Base-by-base conservation (phyloP, 148 eudicot species). In the Silene latifolia region DNA sequence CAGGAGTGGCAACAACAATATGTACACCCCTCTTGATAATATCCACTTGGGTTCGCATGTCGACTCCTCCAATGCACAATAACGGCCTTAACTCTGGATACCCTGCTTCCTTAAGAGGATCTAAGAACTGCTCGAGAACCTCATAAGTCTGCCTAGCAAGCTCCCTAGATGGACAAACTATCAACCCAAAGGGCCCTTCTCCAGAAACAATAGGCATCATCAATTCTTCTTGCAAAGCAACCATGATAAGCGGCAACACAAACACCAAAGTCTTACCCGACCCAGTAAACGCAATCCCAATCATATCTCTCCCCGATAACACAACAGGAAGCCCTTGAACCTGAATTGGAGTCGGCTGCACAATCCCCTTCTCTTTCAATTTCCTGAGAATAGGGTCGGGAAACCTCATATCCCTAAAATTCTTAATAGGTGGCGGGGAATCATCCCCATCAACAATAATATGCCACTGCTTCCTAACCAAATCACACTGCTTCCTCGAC, bases 1-100 rank as follows among this genome's bases (percentile, higher is more conserved):
- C 98, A n/a, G 98, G 98, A 77, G 98, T 93, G 69, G 98, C 98
- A 81, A 93, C 94, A 56, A 93, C 98, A 7, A 91, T 93, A 78
- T 93, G 98, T 27, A 93, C 97, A 57, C 98, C 97, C 73, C 63
- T 87, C 78, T 86, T 89, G 53, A 91, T 94, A 64, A 87, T 74
- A 35, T 93, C 98, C 53, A 93, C 58, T 66, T 93, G 97, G 0
- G 91, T 82, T 59, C 83, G 79, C 97, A 91, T 88, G 78, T 93
- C 97, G 46, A 93, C 87, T 25, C 98, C 97, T 23, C 98, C 98
- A 67, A 93, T 93, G 72, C 95, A 93, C 27, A 93, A 89, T 84
- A 93, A 80, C 0, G 97, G 90, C 51, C 97, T 84, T 58, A 93
- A 15, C 51, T 89, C 97, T 2, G 97, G 98, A 77, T 82, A 91